Evolutionary conservation across 2,329 filamentous ascomycete genomes (phyloP), one percentile per base, ranked within the genome.

Genomic region (Sordariomycetes sp.): DNA sequence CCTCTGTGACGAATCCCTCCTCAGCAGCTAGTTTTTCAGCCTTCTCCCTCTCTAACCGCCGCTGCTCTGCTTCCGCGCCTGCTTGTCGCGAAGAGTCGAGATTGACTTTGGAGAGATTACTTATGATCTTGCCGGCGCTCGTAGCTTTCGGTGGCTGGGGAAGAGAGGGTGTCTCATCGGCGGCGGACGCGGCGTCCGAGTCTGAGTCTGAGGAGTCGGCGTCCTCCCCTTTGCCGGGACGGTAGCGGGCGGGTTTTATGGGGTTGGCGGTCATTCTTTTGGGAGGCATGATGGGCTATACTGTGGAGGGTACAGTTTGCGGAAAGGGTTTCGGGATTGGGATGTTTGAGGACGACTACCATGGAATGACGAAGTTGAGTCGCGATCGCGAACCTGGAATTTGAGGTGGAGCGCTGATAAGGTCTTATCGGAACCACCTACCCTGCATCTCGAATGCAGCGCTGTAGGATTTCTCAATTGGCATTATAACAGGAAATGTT

Each of bases 261-360:
- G 86, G 87, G 52, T 95, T 94, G 42, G 88, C 87, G 42, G 90
- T 96, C 85, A 96, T 94, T 50, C 85, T 83, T 56, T 85, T 87
- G 10, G 80, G 76, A 41, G 83, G 79, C 71, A 74, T 75, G 38
- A 34, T 50, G 45, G 8, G 35, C 6, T 28, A n/a, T n/a, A 28
- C 20, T 17, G 5, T 8, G n/a, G n/a, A n/a, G n/a, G 29, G n/a
- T 30, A 19, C n/a, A n/a, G 17, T 18, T 30, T n/a, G 29, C 7
- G 16, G n/a, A 30, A 11, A n/a, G 29, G n/a, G 11, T 16, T 6
- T 8, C 4, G 18, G 30, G 19, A 21, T 18, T 21, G 11, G n/a
- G n/a, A n/a, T n/a, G n/a, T n/a, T n/a, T n/a, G n/a, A n/a, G n/a
- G n/a, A n/a, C n/a, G n/a, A n/a, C n/a, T n/a, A n/a, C n/a, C n/a